Evolutionary conservation across 2,329 filamentous ascomycete species (phyloP), one percentile per base, ranked within the genome.

Genomic region (Aureobasidium zeae): DNA sequence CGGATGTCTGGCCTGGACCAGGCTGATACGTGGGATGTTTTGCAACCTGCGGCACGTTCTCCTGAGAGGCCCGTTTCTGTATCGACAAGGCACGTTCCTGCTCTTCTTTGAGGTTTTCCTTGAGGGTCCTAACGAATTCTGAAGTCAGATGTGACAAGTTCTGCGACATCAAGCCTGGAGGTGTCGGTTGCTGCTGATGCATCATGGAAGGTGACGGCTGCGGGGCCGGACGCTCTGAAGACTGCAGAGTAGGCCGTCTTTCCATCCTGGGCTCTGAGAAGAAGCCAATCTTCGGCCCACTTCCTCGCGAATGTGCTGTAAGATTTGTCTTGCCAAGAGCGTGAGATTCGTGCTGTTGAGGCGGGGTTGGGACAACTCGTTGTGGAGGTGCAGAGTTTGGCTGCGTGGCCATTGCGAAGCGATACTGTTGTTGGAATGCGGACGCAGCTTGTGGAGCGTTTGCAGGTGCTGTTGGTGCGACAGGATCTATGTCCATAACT

Each of bases 401-500:
- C 43, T 61, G 57, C 25, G 55, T 51, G 16, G 59, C 56, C 29
- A 53, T 47, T 4, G 53, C 49, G 46, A 55, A 59, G 10, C 56
- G 52, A 34, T 56, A 53, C 33, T 58, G 57, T 15, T 52, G 42
- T 39, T 54, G 57, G 29, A 25, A 45, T 31, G 44, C 43, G 8
- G 48, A 32, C n/a, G 48, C 19, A 17, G 45, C 21, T 21, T 35
- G 32, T 3, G 30, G 21, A 16, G 32, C 25, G 19, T 37, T 26
- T 13, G 31, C n/a, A n/a, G 44, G 45, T 15, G 35, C 31, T 11
- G 37, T 43, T 28, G 42, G 19, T 12, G 45, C 46, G 26, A 55
- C 51, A 4, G 58, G 39, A 17, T 65, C 60, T 16, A 63, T 47
- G 28, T 70, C 63, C 47, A 60, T 57, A 5, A 56, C 53, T 26